These are phyloP conservation scores for Zygosaccharomyces lentus DNA, from an alignment of 805 yeast species.

Conservation along the genomic window DNA sequence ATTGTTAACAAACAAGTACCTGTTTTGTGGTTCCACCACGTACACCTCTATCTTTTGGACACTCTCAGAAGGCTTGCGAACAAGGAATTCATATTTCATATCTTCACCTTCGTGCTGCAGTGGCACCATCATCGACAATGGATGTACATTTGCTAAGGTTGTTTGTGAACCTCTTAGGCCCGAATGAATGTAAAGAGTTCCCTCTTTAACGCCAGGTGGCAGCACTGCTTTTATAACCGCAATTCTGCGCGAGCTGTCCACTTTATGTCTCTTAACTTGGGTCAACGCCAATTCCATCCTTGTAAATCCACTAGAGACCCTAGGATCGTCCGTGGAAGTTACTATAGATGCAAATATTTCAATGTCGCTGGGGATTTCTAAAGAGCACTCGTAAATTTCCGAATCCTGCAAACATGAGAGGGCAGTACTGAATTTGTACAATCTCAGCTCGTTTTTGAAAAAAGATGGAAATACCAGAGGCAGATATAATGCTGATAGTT, in stretches of 20 bases:
- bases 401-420: constrained; percentile 65
- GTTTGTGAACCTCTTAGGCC: constrained; percentile 60
- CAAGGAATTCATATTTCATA: constrained; percentile 62
- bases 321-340: constrained; percentile 44
- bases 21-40: constrained; percentile 79
- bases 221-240: constrained; percentile 78
- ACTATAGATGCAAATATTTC: constrained; percentile 57
- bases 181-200: constrained; percentile 70
- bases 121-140: constrained; percentile 70
- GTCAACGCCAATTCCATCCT: constrained; percentile 54
- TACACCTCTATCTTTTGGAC: constrained; percentile 71
- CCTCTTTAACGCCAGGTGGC: constrained; percentile 65
- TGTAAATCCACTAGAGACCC: constrained; percentile 12
- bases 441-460: constrained; percentile 52
- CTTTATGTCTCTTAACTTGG: constrained; percentile 70
- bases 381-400: constrained; percentile 75
- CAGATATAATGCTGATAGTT: constrained; percentile 67
- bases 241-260: constrained; percentile 45
- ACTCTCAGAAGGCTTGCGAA: constrained; percentile 66
- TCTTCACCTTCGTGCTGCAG: constrained; percentile 62
- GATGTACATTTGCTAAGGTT: constrained; percentile 55
- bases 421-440: constrained; percentile 72
- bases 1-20: constrained; percentile 50
- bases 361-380: constrained; percentile 64
- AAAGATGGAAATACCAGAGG: constrained; percentile 88